Conservation (phyloP, 768 basidiomycete genomes). For the Termitomyces bulborhizus region DNA sequence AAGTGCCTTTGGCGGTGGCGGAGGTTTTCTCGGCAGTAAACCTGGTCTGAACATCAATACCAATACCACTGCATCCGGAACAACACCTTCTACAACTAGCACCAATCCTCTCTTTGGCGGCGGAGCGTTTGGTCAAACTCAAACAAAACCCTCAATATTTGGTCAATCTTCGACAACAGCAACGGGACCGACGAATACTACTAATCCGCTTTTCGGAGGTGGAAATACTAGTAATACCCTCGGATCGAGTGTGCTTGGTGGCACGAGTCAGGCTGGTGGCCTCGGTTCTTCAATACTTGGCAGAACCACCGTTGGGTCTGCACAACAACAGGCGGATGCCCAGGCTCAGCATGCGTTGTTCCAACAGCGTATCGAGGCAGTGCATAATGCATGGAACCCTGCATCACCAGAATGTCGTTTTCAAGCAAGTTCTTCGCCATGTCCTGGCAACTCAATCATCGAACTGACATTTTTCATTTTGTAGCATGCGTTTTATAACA, state of each 20-base stretch:
- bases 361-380: slow-evolving; percentile 52
- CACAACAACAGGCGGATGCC: slow-evolving; percentile 50
- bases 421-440: slow-evolving; percentile 44
- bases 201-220: slow-evolving; percentile 18
- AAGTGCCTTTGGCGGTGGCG: not conserved
- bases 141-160: slow-evolving; percentile 20
- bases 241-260: slow-evolving; percentile 26
- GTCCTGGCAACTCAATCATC: too few relatives aligned
- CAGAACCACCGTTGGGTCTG: slow-evolving; percentile 25
- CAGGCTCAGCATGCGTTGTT: slow-evolving; percentile 52
- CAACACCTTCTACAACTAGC: slow-evolving; percentile 17
- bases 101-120: slow-evolving; percentile 19
- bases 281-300: slow-evolving; percentile 30
- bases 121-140: slow-evolving; percentile 17
- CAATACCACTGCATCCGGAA: slow-evolving; percentile 16
- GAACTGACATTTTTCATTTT: not conserved
- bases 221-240: slow-evolving; percentile 19
- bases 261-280: slow-evolving; percentile 18
- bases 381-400: slow-evolving; percentile 70
- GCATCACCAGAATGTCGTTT: slow-evolving; percentile 66
- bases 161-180: slow-evolving; percentile 16
- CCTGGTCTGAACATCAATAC: slow-evolving; percentile 19
- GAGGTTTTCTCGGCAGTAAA: slow-evolving; percentile 5
- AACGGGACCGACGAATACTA: slow-evolving; percentile 5
- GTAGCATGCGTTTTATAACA: slow-evolving; percentile 81